Evolutionary conservation across 1,139 yeast species (phyloP), one percentile per base, ranked within the genome.

Genomic region (Hyphopichia burtonii): DNA sequence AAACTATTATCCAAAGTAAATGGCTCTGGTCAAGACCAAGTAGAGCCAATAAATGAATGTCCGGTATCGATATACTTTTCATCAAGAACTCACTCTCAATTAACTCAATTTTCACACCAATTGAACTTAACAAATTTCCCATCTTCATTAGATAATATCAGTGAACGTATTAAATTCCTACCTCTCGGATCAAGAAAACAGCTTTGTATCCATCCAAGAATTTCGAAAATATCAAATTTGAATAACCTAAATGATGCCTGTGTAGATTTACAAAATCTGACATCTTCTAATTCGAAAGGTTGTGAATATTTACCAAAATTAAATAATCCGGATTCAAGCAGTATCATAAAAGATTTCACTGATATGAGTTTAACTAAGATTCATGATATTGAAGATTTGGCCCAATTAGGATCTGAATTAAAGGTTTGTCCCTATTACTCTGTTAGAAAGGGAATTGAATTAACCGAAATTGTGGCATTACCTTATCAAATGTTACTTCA

Each of bases 41-140:
- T 71, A 1, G 69, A 72, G 19, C 58, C 63, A 44, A 50, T 30
- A 44, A 43, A 63, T 32, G 61, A 65, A 20, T 76, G 77, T 37
- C 75, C 78, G 1, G 55, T 71, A 0, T 81, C 81, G 51, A 64
- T 71, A 0, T 78, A 66, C 50, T 90, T 83, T 56, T 75, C 96
- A 0, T 89, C 97, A 1, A 69, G 99, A 59, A 91, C 99, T 0
- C 98, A 91, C 56, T 88, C 97, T 0, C 99, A 91, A 57, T 66
- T 91, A 42, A 74, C 74, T 38, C 99, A 91, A 55, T 87, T 91
- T 57, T 80, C 91, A 0, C 78, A 80, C 18, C 97, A 93, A 52
- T 63, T 91, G 38, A 62, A 71, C 32, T 57, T 86, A 30, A 81
- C 96, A 0, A 48, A 62, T 0, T 85, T 89, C 47, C 84, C 86